Conservation (phyloP, 2,329 filamentous ascomycete genomes). For the Nannizzia gypsea region DNA sequence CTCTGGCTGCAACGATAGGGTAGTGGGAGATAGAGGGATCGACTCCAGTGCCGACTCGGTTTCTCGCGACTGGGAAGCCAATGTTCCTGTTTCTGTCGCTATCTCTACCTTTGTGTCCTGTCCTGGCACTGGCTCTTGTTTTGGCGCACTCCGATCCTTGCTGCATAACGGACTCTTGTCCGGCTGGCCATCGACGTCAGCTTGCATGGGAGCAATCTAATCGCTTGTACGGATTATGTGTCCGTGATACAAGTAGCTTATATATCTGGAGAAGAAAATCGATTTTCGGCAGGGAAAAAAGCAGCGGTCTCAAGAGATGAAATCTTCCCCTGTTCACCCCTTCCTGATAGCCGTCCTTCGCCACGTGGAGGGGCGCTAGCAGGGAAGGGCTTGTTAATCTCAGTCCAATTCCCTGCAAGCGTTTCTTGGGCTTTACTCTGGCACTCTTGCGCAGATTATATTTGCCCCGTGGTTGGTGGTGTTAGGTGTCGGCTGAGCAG, state of each 20-base stretch:
- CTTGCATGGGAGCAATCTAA: neutral
- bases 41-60: neutral
- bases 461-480: no score
- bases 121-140: neutral
- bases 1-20: neutral
- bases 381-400: conserved; percentile 1
- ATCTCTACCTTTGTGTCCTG: neutral
- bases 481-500: neutral
- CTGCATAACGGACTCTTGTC: conserved; percentile 2
- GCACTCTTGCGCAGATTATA: neutral
- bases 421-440: neutral
- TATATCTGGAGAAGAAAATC: neutral
- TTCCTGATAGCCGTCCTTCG: neutral
- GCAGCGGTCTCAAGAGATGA: neutral
- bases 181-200: neutral
- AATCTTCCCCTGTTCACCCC: neutral
- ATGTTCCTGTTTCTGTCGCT: neutral
- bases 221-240: neutral
- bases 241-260: neutral
- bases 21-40: neutral
- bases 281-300: neutral
- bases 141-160: neutral
- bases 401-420: neutral
- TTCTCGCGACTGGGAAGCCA: neutral
- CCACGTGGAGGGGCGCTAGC: neutral